Conservation (phyloP, 1,284 basidiomycete species). For the Ganoderma leucocontextum region DNA sequence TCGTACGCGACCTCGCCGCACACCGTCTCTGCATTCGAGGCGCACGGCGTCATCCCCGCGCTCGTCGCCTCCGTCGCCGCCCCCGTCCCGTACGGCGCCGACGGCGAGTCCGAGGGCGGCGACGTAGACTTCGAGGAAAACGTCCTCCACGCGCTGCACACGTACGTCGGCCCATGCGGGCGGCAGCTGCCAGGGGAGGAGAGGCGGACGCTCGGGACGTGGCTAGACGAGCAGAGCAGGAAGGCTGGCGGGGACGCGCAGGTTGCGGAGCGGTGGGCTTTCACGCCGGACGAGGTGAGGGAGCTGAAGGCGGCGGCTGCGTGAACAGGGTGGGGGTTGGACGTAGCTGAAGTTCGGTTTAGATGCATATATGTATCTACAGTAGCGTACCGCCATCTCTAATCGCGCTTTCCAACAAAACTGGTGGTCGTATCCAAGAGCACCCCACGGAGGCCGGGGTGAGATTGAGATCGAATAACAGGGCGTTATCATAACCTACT, state of each 20-base stretch:
- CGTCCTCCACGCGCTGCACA: conserved; percentile 66
- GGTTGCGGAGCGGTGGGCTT: conserved; percentile 39
- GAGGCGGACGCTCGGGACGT: conserved; percentile 49
- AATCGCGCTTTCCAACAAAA: background rate
- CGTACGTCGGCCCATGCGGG: conserved; percentile 57
- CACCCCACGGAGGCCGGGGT: too few species aligned
- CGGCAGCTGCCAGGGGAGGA: conserved; percentile 53
- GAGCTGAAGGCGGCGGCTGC: conserved; percentile 30
- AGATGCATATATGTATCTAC: background rate
- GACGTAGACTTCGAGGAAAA: conserved; percentile 90
- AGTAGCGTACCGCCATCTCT: conserved; percentile 2
- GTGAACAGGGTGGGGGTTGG: background rate
- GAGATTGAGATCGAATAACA: background rate
- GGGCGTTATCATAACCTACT: background rate
- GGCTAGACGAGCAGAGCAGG: conserved; percentile 40
- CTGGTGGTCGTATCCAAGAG: background rate
- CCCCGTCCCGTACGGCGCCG: conserved; percentile 69
- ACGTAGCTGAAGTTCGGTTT: background rate
- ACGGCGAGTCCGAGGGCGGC: conserved; percentile 68
- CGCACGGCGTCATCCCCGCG: conserved; percentile 52
- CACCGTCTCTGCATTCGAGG: conserved; percentile 58
- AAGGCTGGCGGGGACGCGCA: conserved; percentile 32
- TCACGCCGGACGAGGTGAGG: conserved; percentile 34
- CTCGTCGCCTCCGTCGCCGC: conserved; percentile 54
- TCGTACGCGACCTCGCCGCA: conserved; percentile 50